Evolutionary conservation across 2,329 filamentous ascomycete genomes (phyloP).

Genomic region (Colletotrichum lupini): DNA sequence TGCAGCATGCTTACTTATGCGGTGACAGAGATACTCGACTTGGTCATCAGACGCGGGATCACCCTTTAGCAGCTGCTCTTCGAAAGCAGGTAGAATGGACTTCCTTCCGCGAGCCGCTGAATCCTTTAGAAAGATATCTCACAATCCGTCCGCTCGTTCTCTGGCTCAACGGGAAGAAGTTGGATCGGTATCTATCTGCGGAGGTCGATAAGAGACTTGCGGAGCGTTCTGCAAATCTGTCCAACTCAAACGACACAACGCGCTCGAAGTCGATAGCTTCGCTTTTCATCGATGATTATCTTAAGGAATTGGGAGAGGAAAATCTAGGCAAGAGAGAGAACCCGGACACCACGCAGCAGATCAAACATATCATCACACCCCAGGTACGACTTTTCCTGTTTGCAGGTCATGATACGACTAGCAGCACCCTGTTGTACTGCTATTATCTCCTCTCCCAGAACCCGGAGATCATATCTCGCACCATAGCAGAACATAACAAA

Average conservation of each 20-base stretch:
- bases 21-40: constrained; percentile 42
- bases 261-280: constrained; percentile 15
- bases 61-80: constrained; percentile 9
- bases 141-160: constrained; percentile 1
- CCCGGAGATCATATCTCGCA: constrained; percentile 37
- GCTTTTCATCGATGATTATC: constrained; percentile 11
- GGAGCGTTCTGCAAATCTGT: background rate
- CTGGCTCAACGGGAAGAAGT: constrained; percentile 16
- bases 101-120: background rate
- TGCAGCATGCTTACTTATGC: constrained; percentile 12
- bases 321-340: background rate
- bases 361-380: constrained; percentile 35
- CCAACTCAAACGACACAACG: background rate
- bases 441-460: constrained; percentile 40
- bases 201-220: constrained; percentile 8
- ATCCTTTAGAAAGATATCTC: background rate
- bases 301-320: background rate
- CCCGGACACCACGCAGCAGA: background rate
- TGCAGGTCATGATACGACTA: constrained; percentile 47
- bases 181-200: background rate
- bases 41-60: constrained; percentile 40
- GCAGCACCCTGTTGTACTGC: constrained; percentile 41
- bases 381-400: constrained; percentile 47
- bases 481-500: constrained; percentile 45
- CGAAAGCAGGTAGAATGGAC: constrained; percentile 20